These are phyloP conservation scores for Aspergillus aculeatus DNA, from an alignment of 2,329 filamentous ascomycete species.

Conservation along the genomic window DNA sequence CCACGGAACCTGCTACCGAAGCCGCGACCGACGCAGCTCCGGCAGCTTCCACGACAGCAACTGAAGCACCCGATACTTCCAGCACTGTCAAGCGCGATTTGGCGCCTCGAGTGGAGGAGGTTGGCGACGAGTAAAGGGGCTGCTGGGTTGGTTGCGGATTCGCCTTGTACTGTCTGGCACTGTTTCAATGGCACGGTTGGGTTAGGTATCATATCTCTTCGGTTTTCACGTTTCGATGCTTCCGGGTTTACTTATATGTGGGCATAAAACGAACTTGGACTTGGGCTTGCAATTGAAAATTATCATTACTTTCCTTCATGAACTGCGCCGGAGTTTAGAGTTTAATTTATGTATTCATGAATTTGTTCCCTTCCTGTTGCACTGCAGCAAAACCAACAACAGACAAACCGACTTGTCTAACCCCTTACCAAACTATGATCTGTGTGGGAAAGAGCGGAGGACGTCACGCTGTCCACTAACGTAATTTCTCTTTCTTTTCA, in stretches of 20 bases:
- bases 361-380: no score
- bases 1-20: constrained; percentile 7
- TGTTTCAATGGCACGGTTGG: background rate
- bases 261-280: background rate
- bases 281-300: background rate
- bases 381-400: no score
- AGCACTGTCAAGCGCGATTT: constrained; percentile 40
- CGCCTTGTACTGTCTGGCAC: background rate
- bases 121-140: constrained; percentile 34
- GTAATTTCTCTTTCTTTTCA: no score
- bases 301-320: background rate
- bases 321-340: no score
- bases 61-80: constrained; percentile 35
- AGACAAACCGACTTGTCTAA: no score
- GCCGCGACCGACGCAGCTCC: constrained; percentile 19
- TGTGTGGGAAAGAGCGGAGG: no score
- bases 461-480: no score
- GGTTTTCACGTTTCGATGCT: background rate
- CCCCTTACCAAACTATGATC: no score
- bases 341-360: no score
- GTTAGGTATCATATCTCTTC: background rate
- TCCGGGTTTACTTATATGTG: background rate
- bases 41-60: constrained; percentile 37
- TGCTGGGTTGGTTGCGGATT: constrained; percentile 1
- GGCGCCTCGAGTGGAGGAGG: constrained; percentile 48